Evolutionary conservation across 257 asterid genomes (phyloP).

Genomic region (Catharanthus roseus): DNA sequence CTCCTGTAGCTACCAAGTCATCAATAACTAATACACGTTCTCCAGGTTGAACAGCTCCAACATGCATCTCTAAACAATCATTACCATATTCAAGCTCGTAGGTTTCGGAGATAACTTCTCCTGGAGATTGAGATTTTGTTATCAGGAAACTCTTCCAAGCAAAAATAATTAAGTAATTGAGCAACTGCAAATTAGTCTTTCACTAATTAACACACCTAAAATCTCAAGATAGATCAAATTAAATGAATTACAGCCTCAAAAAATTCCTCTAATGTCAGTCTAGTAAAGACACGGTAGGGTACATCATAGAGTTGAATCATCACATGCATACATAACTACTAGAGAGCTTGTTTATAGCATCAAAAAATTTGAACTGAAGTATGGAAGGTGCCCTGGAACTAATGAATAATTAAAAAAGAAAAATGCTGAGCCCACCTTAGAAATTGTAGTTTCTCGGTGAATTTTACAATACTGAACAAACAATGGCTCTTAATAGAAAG

Average conservation of each 20-base stretch:
- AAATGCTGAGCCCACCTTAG: neutral
- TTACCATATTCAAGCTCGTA: constrained; percentile 84
- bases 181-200: neutral
- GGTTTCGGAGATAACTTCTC: constrained; percentile 52
- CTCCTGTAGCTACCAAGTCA: constrained; percentile 89
- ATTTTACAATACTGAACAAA: neutral
- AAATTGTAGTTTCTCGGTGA: neutral
- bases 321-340: neutral
- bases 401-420: neutral
- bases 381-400: neutral
- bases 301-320: neutral
- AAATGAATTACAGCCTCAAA: neutral
- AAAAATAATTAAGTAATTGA: neutral
- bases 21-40: constrained; percentile 71
- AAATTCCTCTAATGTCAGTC: neutral
- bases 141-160: neutral
- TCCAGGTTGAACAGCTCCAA: constrained; percentile 62
- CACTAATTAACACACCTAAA: neutral
- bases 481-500: neutral
- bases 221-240: neutral
- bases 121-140: constrained; percentile 25
- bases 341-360: neutral
- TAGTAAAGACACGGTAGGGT: neutral
- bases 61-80: constrained; percentile 78
- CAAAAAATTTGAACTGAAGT: neutral